These are phyloP conservation scores for Bruguiera parviflora DNA, from an alignment of 345 rosid species.

Conservation along the genomic window DNA sequence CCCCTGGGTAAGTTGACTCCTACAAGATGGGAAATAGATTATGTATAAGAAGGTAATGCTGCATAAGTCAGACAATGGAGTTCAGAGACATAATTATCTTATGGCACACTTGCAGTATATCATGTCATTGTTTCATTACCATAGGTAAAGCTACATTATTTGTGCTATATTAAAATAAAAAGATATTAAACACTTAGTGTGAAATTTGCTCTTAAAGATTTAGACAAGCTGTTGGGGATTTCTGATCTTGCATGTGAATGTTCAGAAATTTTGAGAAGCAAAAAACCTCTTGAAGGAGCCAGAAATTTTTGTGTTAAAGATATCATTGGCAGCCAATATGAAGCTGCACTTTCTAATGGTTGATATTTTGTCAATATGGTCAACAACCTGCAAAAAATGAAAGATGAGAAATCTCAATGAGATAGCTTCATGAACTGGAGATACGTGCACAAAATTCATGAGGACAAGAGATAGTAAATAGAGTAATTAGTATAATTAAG, in stretches of 20 bases:
- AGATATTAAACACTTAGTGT: background rate
- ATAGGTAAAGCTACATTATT: background rate
- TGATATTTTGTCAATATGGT: conserved; percentile 73
- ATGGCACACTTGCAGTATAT: conserved; percentile 11
- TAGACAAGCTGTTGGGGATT: background rate
- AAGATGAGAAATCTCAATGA: background rate
- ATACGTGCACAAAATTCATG: background rate
- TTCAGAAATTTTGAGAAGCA: conserved; percentile 10
- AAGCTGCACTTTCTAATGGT: conserved; percentile 70
- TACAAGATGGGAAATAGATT: conserved; percentile 25
- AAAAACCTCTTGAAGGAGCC: conserved; percentile 95
- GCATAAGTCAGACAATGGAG: background rate
- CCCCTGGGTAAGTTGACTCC: conserved; percentile 83
- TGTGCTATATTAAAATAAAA: no score
- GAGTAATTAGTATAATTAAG: background rate
- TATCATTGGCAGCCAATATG: conserved; percentile 69
- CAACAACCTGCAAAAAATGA: conserved; percentile 32
- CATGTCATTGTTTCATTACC: background rate
- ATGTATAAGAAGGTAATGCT: conserved; percentile 4
- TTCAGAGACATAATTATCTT: conserved; percentile 1
- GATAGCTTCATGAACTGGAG: background rate
- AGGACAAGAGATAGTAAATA: background rate
- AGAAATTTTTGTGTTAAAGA: conserved; percentile 86
- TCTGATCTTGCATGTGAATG: conserved; percentile 3
- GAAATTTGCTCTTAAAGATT: background rate